These are phyloP conservation scores for Coniella vitis DNA, from an alignment of 2,329 filamentous ascomycete species.

Conservation along the genomic window DNA sequence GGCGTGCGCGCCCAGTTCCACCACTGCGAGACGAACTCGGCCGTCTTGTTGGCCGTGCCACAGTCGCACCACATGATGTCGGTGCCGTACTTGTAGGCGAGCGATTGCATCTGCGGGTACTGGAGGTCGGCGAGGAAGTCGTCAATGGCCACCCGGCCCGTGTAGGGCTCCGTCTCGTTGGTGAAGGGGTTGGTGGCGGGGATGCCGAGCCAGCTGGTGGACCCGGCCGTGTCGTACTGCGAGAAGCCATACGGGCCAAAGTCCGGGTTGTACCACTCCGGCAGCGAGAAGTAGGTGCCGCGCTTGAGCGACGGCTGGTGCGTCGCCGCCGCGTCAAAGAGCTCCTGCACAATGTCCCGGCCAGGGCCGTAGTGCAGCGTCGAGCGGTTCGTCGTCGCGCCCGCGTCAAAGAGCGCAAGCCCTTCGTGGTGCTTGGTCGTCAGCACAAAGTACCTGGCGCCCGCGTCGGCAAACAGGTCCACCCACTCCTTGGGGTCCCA, in stretches of 20 bases:
- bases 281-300: conserved; percentile 43
- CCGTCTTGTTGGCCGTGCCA: conserved; percentile 35
- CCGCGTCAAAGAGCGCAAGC: conserved; percentile 37
- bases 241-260: conserved; percentile 37
- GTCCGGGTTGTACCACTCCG: conserved; percentile 43
- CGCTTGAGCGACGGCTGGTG: conserved; percentile 35
- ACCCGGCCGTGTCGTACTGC: conserved; percentile 23
- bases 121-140: conserved; percentile 38
- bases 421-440: conserved; percentile 43
- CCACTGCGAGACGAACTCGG: conserved; percentile 34
- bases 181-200: conserved; percentile 38
- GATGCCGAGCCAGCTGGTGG: conserved; percentile 31
- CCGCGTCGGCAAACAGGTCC: conserved; percentile 44
- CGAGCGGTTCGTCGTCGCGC: conserved; percentile 31
- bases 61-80: conserved; percentile 47
- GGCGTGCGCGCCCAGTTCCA: conserved; percentile 29
- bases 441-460: conserved; percentile 42
- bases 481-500: conserved; percentile 48
- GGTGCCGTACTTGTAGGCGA: conserved; percentile 35
- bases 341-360: conserved; percentile 34
- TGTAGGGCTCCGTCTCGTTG: conserved; percentile 33
- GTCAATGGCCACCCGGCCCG: conserved; percentile 29
- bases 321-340: conserved; percentile 34
- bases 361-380: conserved; percentile 34
- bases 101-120: conserved; percentile 39